phyloP scores from a whole-genome alignment of 2,329 filamentous ascomycete species.

The Trichoderma polysporum region DNA sequence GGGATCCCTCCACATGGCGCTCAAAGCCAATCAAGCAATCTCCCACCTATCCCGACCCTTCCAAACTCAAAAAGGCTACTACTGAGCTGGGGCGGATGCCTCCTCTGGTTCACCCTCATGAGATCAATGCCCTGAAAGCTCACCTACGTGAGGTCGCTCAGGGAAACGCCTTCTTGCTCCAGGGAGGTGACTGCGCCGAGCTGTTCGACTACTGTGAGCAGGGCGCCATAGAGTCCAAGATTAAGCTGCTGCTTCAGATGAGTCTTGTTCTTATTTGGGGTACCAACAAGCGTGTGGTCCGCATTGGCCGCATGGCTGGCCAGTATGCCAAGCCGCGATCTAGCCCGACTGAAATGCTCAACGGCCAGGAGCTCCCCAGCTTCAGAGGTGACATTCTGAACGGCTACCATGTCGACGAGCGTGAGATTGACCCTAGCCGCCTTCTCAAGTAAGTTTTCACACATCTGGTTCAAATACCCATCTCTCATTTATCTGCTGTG shows the following conservation, averaged over 20 bases:
- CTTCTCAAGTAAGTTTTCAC: slow-evolving; percentile 64
- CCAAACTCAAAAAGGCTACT: slow-evolving; percentile 58
- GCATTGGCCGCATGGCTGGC: slow-evolving; percentile 93
- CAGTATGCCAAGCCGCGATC: slow-evolving; percentile 97
- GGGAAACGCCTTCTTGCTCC: slow-evolving; percentile 88
- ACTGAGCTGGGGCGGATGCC: slow-evolving; percentile 67
- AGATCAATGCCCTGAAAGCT: slow-evolving; percentile 77
- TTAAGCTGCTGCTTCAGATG: slow-evolving; percentile 97
- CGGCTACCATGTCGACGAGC: slow-evolving; percentile 73
- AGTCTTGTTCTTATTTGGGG: slow-evolving; percentile 94
- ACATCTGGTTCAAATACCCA: no score
- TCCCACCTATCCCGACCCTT: slow-evolving; percentile 65
- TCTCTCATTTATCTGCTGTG: background rate
- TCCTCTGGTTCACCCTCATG: slow-evolving; percentile 74
- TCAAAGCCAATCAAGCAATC: slow-evolving; percentile 77
- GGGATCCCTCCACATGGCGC: slow-evolving; percentile 69
- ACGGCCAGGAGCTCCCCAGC: slow-evolving; percentile 79
- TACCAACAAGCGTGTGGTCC: slow-evolving; percentile 74
- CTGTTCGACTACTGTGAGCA: slow-evolving; percentile 95
- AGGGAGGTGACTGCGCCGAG: slow-evolving; percentile 96
- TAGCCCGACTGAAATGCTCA: slow-evolving; percentile 77
- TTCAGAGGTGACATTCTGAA: slow-evolving; percentile 97
- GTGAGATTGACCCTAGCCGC: slow-evolving; percentile 77
- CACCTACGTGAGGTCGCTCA: slow-evolving; percentile 81
- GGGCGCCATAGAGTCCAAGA: slow-evolving; percentile 87